Percentiles rank a stretch among this genome's conserved stretches.
phyloP scores from a whole-genome alignment of 1,284 basidiomycete species.

The Sanghuangporus baumii region DNA sequence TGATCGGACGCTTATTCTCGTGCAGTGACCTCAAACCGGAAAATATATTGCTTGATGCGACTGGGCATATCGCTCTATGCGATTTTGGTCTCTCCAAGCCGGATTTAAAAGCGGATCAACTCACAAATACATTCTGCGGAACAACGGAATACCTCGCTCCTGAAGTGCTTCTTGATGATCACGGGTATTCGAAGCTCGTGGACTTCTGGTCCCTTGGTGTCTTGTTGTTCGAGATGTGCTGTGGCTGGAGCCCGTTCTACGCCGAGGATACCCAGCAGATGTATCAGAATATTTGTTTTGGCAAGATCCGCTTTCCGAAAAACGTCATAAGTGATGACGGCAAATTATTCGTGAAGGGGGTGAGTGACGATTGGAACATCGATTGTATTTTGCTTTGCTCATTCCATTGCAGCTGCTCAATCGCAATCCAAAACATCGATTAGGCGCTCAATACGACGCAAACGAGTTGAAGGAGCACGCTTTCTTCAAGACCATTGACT shows the following conservation, averaged over 20 bases:
- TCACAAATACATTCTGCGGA: conserved; percentile 97
- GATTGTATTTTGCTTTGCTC: conserved; percentile 1
- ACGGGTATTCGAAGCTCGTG: conserved; percentile 97
- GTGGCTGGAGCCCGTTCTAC: conserved; percentile 99
- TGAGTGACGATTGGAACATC: conserved; percentile 38
- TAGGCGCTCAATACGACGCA: conserved; percentile 88
- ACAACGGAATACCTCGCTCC: conserved; percentile 98
- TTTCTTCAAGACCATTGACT: conserved; percentile 93
- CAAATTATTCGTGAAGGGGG: conserved; percentile 98
- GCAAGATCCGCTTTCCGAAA: conserved; percentile 98
- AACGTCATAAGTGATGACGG: conserved; percentile 97
- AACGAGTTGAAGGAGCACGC: conserved; percentile 94
- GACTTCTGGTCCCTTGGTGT: conserved; percentile 98
- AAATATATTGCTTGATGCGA: conserved; percentile 95
- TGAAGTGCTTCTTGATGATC: conserved; percentile 97
- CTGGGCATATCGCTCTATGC: conserved; percentile 93
- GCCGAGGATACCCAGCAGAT: conserved; percentile 99
- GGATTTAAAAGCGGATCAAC: conserved; percentile 87
- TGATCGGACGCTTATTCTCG: neutral
- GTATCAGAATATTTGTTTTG: conserved; percentile 99
- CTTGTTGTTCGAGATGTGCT: conserved; percentile 95
- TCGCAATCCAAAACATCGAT: conserved; percentile 94
- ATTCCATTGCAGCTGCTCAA: conserved; percentile 73
- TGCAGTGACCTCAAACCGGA: conserved; percentile 90
- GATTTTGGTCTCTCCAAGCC: conserved; percentile 98